Conservation (phyloP, 2,329 filamentous ascomycete species). For the Ilyonectria sp. region DNA sequence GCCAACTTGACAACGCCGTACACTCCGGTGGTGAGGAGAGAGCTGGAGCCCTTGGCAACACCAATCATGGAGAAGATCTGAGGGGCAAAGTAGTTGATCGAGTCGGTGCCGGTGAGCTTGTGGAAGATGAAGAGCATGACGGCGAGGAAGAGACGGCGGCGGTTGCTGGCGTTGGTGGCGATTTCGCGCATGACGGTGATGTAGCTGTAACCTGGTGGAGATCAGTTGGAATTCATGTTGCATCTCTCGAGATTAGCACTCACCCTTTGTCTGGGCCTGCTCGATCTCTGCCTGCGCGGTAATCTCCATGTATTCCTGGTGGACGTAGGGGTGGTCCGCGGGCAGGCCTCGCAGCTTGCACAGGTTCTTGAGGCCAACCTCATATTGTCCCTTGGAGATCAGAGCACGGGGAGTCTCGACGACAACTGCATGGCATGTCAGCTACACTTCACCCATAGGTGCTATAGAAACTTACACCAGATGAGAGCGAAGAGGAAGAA, state of each 20-base stretch:
- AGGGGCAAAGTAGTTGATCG: conserved; percentile 42
- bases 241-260: background rate
- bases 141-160: conserved; percentile 46
- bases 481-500: conserved; percentile 32
- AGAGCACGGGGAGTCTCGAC: conserved; percentile 44
- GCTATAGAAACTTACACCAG: conserved; percentile 2
- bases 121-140: conserved; percentile 40
- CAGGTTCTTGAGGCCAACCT: conserved; percentile 54
- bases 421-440: background rate
- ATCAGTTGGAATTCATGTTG: conserved; percentile 21
- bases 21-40: conserved; percentile 46
- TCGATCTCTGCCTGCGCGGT: conserved; percentile 41
- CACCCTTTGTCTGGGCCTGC: conserved; percentile 24
- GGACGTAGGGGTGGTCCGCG: conserved; percentile 55
- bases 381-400: conserved; percentile 54
- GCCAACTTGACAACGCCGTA: conserved; percentile 45
- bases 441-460: background rate
- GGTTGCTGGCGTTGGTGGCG: conserved; percentile 40
- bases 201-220: conserved; percentile 25
- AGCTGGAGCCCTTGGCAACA: conserved; percentile 33
- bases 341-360: conserved; percentile 57
- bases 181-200: conserved; percentile 38
- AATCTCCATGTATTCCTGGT: conserved; percentile 52
- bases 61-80: conserved; percentile 43
- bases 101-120: conserved; percentile 36